Conservation (phyloP, 2,329 filamentous ascomycete species). For the Xylaria sp. region DNA sequence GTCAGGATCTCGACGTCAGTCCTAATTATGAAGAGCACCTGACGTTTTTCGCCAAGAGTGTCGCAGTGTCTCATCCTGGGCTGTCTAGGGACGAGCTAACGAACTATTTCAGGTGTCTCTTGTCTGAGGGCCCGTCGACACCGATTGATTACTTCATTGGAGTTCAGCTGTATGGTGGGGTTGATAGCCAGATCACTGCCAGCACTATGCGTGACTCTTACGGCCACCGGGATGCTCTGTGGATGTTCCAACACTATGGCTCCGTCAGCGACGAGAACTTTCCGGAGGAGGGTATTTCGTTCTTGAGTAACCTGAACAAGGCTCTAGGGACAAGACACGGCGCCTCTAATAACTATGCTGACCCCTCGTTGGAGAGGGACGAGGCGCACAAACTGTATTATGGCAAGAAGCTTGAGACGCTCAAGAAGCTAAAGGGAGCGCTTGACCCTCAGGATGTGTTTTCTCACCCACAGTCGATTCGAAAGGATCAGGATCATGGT, state of each 20-base stretch:
- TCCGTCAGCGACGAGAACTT: conserved; percentile 34
- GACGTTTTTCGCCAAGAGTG: conserved; percentile 52
- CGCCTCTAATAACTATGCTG: conserved; percentile 46
- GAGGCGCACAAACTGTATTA: conserved; percentile 43
- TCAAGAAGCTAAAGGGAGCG: conserved; percentile 40
- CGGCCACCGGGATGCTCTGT: conserved; percentile 47
- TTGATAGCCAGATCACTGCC: conserved; percentile 47
- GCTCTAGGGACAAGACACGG: conserved; percentile 39
- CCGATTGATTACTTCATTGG: conserved; percentile 49
- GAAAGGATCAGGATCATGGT: neutral
- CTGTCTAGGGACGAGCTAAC: conserved; percentile 38
- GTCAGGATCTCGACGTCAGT: conserved; percentile 33
- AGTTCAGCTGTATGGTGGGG: conserved; percentile 50
- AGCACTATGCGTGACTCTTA: conserved; percentile 37
- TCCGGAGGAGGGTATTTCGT: conserved; percentile 38
- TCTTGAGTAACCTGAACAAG: conserved; percentile 40
- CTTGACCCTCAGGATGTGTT: conserved; percentile 45
- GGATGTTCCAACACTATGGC: conserved; percentile 49
- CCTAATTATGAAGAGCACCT: conserved; percentile 34
- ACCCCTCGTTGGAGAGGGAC: conserved; percentile 40
- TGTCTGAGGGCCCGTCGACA: conserved; percentile 27
- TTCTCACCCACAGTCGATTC: conserved; percentile 45
- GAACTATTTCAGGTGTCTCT: conserved; percentile 44
- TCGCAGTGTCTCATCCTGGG: conserved; percentile 46
- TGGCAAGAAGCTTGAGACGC: conserved; percentile 33